These are phyloP conservation scores for Poronia punctata DNA, from an alignment of 495 filamentous ascomycete genomes.

Conservation along the genomic window DNA sequence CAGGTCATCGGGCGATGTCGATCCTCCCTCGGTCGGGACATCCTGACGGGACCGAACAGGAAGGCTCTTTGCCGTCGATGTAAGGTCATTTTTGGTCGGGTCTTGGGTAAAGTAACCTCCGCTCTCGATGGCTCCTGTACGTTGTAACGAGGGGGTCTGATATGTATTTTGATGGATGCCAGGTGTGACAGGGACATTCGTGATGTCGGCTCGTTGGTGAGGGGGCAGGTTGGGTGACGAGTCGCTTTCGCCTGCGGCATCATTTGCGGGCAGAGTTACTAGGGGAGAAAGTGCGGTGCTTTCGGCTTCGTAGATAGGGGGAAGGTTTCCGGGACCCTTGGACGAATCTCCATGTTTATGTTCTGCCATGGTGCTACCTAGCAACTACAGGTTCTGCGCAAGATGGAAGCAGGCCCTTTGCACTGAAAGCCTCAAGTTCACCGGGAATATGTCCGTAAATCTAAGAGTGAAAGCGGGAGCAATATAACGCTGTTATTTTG, in stretches of 20 bases:
- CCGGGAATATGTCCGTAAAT: no score
- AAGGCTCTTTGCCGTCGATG: no score
- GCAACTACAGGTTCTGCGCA: no score
- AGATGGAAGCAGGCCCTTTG: no score
- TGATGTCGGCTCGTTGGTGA: constrained; percentile 27
- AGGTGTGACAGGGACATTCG: constrained; percentile 43
- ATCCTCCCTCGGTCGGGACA: no score
- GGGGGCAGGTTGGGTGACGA: constrained; percentile 24
- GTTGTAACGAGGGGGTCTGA: constrained; percentile 14
- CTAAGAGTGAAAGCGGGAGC: no score
- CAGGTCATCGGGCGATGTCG: constrained; percentile 38
- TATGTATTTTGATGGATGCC: constrained; percentile 37
- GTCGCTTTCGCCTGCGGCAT: constrained; percentile 7
- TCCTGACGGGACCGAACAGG: no score
- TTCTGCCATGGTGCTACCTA: constrained; percentile 29
- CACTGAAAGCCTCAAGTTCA: no score
- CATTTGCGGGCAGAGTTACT: constrained; percentile 10
- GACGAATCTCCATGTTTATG: constrained; percentile 21
- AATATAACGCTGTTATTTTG: no score
- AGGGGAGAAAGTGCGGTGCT: constrained; percentile 22
- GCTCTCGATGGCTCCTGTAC: constrained; percentile 13
- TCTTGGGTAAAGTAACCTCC: constrained; percentile 36
- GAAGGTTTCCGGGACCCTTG: constrained; percentile 23
- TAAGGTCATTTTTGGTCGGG: constrained; percentile 20
- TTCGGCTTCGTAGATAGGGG: constrained; percentile 22